phyloP scores from a whole-genome alignment of 2,329 filamentous ascomycete genomes.

The Xylaria sp. region DNA sequence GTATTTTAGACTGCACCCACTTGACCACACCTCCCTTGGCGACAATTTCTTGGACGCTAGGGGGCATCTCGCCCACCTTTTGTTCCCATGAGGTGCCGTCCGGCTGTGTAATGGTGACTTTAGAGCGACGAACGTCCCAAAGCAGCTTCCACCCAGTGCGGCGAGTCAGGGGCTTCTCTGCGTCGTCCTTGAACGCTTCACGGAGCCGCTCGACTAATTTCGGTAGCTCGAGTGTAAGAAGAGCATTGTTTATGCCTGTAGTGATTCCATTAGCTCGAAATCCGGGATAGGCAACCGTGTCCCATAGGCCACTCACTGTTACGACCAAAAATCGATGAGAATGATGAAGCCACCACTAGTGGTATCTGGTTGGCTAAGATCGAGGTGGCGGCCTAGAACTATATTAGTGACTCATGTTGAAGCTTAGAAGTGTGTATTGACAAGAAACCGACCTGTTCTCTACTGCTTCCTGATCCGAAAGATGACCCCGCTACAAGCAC shows the following conservation, averaged over 20 bases:
- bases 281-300: neutral
- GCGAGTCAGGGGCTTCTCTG: constrained; percentile 58
- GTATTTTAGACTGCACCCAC: neutral
- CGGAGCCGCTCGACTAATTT: constrained; percentile 70
- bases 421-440: too few relatives aligned
- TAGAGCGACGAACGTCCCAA: constrained; percentile 69
- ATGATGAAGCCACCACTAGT: constrained; percentile 79
- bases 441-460: neutral
- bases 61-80: constrained; percentile 81
- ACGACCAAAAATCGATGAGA: constrained; percentile 81
- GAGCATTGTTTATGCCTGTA: constrained; percentile 71
- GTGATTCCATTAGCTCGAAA: neutral
- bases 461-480: neutral
- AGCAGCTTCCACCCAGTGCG: constrained; percentile 82
- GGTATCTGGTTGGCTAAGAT: constrained; percentile 82
- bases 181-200: constrained; percentile 59
- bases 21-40: neutral
- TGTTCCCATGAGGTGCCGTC: constrained; percentile 74
- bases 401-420: too few relatives aligned
- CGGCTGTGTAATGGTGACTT: constrained; percentile 35
- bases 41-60: constrained; percentile 81
- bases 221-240: constrained; percentile 76
- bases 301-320: constrained; percentile 54
- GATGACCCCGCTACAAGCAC: neutral
- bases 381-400: constrained; percentile 72